These are phyloP conservation scores for Paecilomyces dactylethromorphus DNA, from an alignment of 2,329 filamentous ascomycete species.

Conservation along the genomic window DNA sequence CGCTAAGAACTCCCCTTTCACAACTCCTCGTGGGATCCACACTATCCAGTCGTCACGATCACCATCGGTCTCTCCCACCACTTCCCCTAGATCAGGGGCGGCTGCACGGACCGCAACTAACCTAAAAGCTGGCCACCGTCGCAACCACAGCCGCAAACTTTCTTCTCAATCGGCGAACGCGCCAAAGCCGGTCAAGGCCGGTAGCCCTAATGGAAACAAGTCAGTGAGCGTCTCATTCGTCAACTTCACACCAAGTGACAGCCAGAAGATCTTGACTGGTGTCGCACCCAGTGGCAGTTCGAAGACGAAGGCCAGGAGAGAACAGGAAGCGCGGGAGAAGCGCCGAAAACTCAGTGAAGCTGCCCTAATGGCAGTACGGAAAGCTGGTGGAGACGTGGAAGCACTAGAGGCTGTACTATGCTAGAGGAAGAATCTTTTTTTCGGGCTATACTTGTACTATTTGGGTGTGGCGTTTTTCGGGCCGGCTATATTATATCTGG, in stretches of 20 bases:
- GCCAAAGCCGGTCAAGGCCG: constrained; percentile 24
- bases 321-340: constrained; percentile 79
- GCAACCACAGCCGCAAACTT: constrained; percentile 34
- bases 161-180: constrained; percentile 28
- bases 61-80: constrained; percentile 32
- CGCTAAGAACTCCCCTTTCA: constrained; percentile 21
- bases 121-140: constrained; percentile 26
- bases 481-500: neutral
- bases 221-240: constrained; percentile 62
- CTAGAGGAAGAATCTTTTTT: constrained; percentile 12
- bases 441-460: neutral
- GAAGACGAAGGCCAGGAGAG: constrained; percentile 89
- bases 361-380: constrained; percentile 36
- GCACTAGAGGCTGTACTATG: constrained; percentile 35
- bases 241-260: constrained; percentile 82
- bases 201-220: constrained; percentile 24
- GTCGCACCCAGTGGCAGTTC: constrained; percentile 86
- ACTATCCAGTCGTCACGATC: constrained; percentile 24
- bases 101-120: constrained; percentile 17
- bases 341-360: constrained; percentile 44
- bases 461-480: neutral
- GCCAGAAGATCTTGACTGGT: constrained; percentile 71
- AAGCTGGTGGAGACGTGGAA: constrained; percentile 40
- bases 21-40: constrained; percentile 17
- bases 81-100: constrained; percentile 21